These are phyloP conservation scores for Kodamaea sp. DNA, from an alignment of 1,139 yeast species.

Conservation along the genomic window DNA sequence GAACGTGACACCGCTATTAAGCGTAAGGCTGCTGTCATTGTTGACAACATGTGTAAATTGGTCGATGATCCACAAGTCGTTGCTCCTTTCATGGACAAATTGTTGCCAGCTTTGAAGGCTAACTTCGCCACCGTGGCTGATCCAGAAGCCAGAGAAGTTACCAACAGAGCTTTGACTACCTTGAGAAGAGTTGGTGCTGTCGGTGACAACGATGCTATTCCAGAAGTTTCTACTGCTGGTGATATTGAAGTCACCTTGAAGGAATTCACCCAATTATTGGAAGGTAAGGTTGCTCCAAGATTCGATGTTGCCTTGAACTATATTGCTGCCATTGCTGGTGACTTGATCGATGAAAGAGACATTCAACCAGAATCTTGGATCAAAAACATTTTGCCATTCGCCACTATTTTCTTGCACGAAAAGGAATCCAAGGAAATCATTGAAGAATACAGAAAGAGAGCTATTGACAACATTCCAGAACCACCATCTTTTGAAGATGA, in stretches of 20 bases:
- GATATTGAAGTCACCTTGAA: slow-evolving; percentile 82
- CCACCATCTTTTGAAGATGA: slow-evolving; percentile 96
- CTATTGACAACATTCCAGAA: slow-evolving; percentile 96
- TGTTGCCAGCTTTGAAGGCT: slow-evolving; percentile 92
- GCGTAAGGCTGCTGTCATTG: slow-evolving; percentile 99
- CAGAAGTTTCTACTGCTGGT: slow-evolving; percentile 98
- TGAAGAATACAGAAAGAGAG: slow-evolving; percentile 93
- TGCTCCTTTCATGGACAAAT: slow-evolving; percentile 95
- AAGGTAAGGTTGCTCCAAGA: slow-evolving; percentile 68
- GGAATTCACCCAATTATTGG: slow-evolving; percentile 72
- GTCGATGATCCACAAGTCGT: slow-evolving; percentile 99
- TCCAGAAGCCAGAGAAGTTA: slow-evolving; percentile 99
- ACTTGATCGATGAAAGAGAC: slow-evolving; percentile 96
- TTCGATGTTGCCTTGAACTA: slow-evolving; percentile 74
- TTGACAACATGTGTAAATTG: slow-evolving; percentile 99
- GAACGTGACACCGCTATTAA: slow-evolving; percentile 99
- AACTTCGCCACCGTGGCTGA: slow-evolving; percentile 97
- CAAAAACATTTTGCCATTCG: slow-evolving; percentile 83
- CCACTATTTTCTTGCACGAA: slow-evolving; percentile 94
- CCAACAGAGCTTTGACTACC: slow-evolving; percentile 94
- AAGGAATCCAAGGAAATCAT: slow-evolving; percentile 84
- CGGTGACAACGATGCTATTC: slow-evolving; percentile 81
- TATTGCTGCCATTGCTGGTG: slow-evolving; percentile 97
- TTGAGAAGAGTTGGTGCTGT: slow-evolving; percentile 98
- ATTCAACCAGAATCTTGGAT: slow-evolving; percentile 92